phyloP scores from a whole-genome alignment of 345 rosid species.

The Zanthoxylum bungeanum region DNA sequence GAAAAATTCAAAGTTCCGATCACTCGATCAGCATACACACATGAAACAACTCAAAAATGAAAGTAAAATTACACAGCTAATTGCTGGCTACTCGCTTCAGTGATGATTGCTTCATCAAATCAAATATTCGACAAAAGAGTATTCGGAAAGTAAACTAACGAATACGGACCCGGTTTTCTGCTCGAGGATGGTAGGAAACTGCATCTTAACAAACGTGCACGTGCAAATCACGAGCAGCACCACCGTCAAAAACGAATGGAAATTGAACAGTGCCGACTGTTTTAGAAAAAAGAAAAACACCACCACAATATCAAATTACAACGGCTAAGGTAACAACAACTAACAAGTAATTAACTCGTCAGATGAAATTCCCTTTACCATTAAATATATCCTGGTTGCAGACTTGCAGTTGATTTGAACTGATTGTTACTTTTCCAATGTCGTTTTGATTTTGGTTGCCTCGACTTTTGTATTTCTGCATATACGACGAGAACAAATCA shows the following conservation, averaged over 20 bases:
- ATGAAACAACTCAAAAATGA: background rate
- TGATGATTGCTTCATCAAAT: too few species aligned
- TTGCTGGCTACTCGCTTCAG: too few species aligned
- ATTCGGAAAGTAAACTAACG: background rate
- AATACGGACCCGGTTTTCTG: constrained; percentile 75
- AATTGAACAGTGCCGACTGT: constrained; percentile 95
- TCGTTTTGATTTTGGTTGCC: background rate
- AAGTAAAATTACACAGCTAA: background rate
- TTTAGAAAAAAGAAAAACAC: background rate
- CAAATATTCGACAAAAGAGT: background rate
- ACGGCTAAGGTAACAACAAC: background rate
- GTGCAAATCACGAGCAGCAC: constrained; percentile 90
- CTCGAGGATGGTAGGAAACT: constrained; percentile 89
- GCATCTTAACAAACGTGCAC: constrained; percentile 91
- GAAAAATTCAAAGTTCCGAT: too few species aligned
- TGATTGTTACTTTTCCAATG: background rate
- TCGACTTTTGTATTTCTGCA: background rate
- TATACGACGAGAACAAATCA: too few species aligned
- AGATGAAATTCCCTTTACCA: constrained; percentile 5
- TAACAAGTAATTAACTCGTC: background rate
- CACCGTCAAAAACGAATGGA: constrained; percentile 85
- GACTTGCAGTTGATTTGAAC: background rate
- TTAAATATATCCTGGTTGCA: background rate
- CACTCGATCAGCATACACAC: background rate
- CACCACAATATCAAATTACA: background rate